Evolutionary conservation across 2,329 filamentous ascomycete genomes (phyloP).

Genomic region (Talaromyces rugulosus): DNA sequence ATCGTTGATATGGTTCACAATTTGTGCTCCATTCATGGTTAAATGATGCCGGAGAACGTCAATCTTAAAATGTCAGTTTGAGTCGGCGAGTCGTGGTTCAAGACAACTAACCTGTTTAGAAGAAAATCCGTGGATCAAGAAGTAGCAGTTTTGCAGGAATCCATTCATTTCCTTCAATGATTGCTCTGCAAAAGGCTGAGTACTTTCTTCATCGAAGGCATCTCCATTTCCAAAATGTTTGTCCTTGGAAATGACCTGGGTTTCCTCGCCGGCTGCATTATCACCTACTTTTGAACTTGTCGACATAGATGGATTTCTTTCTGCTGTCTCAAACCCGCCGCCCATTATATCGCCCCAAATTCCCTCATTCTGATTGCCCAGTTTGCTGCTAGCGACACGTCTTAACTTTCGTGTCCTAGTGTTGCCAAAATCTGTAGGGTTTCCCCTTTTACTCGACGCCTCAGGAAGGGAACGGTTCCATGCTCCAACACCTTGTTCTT

Average conservation of each 20-base stretch:
- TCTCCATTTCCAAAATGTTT: constrained; percentile 38
- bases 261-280: constrained; percentile 14
- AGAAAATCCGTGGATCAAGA: constrained; percentile 60
- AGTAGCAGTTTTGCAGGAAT: constrained; percentile 52
- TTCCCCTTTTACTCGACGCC: constrained; percentile 29
- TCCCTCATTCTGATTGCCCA: constrained; percentile 72
- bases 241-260: constrained; percentile 26
- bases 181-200: constrained; percentile 5
- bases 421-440: constrained; percentile 45
- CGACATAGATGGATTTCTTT: constrained; percentile 22
- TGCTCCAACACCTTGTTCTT: constrained; percentile 72
- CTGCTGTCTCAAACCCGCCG: constrained; percentile 26
- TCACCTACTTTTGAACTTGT: constrained; percentile 22
- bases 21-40: constrained; percentile 36
- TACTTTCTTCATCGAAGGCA: constrained; percentile 11
- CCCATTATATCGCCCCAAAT: constrained; percentile 90
- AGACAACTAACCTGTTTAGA: constrained; percentile 43
- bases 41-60: constrained; percentile 38
- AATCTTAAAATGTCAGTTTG: constrained; percentile 23
- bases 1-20: constrained; percentile 31
- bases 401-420: constrained; percentile 74
- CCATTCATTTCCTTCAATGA: constrained; percentile 37
- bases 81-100: not conserved
- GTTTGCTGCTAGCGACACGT: constrained; percentile 78
- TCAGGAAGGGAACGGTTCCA: constrained; percentile 55